A percentile compares a stretch with the other conserved stretches of the same genome.
These are phyloP conservation scores for Sideroxylon spinosum DNA, from an alignment of 179 eudicot species.

Conservation along the genomic window DNA sequence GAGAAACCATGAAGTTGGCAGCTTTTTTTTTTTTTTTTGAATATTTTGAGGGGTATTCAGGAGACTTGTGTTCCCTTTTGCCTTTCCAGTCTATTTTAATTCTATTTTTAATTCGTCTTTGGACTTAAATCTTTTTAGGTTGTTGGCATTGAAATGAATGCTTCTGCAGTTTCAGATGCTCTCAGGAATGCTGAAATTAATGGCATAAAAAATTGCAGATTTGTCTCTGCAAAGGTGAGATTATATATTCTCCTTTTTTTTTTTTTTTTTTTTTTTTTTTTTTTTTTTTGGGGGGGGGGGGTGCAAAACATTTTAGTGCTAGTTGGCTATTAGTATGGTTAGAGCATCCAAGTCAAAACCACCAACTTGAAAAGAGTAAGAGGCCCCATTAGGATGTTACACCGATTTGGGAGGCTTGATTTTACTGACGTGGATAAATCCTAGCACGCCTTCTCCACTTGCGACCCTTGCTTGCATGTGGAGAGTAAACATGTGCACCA, in stretches of 20 bases:
- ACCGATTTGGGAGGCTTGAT: too few relatives aligned
- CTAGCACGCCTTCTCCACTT: too few relatives aligned
- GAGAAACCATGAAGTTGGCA: conserved; percentile 1
- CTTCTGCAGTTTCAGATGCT: conserved; percentile 90
- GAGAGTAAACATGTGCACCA: too few relatives aligned
- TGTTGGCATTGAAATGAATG: conserved; percentile 98
- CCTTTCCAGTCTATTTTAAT: not conserved
- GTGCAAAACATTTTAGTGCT: too few relatives aligned
- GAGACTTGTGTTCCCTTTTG: not conserved
- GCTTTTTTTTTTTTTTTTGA: not conserved
- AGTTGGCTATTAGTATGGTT: too few relatives aligned
- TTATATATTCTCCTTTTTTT: not conserved
- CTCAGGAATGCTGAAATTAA: conserved; percentile 85
- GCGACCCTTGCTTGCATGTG: too few relatives aligned
- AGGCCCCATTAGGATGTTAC: too few relatives aligned
- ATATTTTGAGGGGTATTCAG: not conserved
- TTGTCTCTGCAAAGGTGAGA: conserved; percentile 80
- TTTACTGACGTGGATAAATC: too few relatives aligned
- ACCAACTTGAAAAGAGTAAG: too few relatives aligned
- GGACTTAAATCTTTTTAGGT: conserved; percentile 43
- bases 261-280: too few relatives aligned
- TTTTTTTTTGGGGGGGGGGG: too few relatives aligned
- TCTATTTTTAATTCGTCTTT: not conserved
- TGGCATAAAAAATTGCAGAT: conserved; percentile 82
- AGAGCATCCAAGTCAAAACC: too few relatives aligned